Conservation (phyloP, 805 yeast species). For the Starmerella stigmatis region DNA sequence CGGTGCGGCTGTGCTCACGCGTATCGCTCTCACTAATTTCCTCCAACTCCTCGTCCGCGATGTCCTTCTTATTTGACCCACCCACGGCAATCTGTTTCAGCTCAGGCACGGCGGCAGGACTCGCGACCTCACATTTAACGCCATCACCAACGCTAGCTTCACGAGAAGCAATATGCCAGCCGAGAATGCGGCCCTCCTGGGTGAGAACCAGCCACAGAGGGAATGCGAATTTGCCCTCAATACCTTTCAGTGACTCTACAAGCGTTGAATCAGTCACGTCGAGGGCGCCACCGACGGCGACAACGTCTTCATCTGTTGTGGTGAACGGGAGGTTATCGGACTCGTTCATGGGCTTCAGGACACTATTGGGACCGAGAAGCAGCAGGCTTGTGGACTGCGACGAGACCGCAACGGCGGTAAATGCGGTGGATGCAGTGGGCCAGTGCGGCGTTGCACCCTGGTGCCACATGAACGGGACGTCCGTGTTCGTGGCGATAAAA, state of each 20-base stretch:
- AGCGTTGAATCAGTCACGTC: slow-evolving; percentile 5
- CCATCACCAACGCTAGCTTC: slow-evolving; percentile 4
- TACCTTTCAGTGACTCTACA: slow-evolving; percentile 12
- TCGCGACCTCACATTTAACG: background rate
- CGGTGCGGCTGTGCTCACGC: background rate
- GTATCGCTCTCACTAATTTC: slow-evolving; percentile 4
- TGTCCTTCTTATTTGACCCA: background rate
- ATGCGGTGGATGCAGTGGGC: background rate
- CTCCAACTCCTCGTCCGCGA: slow-evolving; percentile 11
- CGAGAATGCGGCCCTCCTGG: slow-evolving; percentile 22
- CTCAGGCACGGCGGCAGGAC: background rate
- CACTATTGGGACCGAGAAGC: slow-evolving; percentile 1
- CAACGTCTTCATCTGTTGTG: slow-evolving; percentile 18
- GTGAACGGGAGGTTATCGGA: slow-evolving; percentile 20
- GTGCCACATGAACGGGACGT: slow-evolving; percentile 16
- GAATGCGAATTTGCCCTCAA: slow-evolving; percentile 8
- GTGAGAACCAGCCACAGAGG: slow-evolving; percentile 22
- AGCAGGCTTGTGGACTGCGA: slow-evolving; percentile 20
- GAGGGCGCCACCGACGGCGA: slow-evolving; percentile 19
- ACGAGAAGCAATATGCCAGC: slow-evolving; percentile 19
- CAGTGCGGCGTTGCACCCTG: slow-evolving; percentile 3
- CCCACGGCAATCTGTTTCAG: background rate
- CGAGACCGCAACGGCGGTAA: slow-evolving; percentile 14
- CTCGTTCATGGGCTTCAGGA: slow-evolving; percentile 11
- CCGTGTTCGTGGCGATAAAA: slow-evolving; percentile 1